These are phyloP conservation scores for Cyclostephanos tholiformis DNA, from an alignment of 108 stramenopile species.

Conservation along the genomic window DNA sequence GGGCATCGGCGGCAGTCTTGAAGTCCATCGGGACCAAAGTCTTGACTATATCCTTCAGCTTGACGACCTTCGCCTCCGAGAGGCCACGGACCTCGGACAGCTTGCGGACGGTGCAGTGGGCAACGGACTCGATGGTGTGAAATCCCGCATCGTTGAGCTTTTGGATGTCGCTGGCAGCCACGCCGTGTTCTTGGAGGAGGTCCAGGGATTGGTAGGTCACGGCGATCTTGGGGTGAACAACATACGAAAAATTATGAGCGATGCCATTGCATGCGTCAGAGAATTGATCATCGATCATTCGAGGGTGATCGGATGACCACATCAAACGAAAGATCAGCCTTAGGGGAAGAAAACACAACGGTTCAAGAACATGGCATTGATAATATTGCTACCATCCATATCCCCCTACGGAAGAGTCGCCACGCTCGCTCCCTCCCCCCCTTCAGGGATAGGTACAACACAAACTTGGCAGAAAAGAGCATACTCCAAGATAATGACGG, in stretches of 20 bases:
- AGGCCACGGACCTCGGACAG: slow-evolving; percentile 97
- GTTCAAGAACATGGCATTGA: background rate
- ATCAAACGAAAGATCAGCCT: background rate
- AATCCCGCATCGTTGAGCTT: slow-evolving; percentile 96
- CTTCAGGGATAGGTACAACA: background rate
- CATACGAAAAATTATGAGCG: slow-evolving; percentile 5
- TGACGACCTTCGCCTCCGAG: slow-evolving; percentile 92
- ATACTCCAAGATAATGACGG: background rate
- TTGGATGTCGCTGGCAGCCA: slow-evolving; percentile 94
- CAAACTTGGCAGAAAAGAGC: background rate
- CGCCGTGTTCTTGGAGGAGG: slow-evolving; percentile 92
- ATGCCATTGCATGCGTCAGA: background rate
- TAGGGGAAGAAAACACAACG: background rate
- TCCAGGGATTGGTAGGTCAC: slow-evolving; percentile 76
- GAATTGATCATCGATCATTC: background rate
- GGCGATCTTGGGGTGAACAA: slow-evolving; percentile 39
- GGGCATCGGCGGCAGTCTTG: slow-evolving; percentile 93
- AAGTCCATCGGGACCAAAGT: slow-evolving; percentile 97
- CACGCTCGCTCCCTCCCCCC: too few relatives aligned
- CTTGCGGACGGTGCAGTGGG: slow-evolving; percentile 93
- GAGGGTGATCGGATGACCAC: background rate
- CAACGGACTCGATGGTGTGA: slow-evolving; percentile 96
- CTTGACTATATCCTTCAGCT: slow-evolving; percentile 96
- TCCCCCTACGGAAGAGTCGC: too few relatives aligned
- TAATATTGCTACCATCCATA: background rate